Base-by-base conservation (phyloP, 805 yeast genomes). In the Ogataea henricii region DNA sequence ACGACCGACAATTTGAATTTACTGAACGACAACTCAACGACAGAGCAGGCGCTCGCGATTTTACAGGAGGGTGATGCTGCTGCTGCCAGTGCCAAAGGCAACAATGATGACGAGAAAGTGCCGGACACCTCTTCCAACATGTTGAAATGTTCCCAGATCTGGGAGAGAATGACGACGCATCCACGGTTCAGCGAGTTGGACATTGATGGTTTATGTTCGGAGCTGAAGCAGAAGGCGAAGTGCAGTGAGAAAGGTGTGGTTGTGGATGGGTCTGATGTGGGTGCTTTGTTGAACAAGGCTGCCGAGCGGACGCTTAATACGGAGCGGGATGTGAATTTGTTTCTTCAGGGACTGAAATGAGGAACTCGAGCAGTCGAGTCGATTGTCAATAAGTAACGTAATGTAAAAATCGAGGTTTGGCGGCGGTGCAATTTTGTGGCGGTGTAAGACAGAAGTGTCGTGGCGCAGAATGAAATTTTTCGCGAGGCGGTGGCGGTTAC, bases 121-220 rank as follows among this genome's bases (percentile, higher is more conserved):
- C 96, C 96, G 5, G 79, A 85, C 4, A 85, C 81, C 7, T 85
- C 82, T 48, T 69, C 67, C 14, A 73, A 78, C 12, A 64, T 81
- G 56, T 69, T 87, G 68, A 82, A 81, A 61, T 94, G 99, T 67
- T 81, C 96, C 0, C 97, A 90, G 57, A 85, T 92, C 13, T 94
- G 99, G 99, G 98, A 92, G 67, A 79, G 98, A 62, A 86, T 94
- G 32, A 87, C 97, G 1, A 69, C 94, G 18, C 98, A 94, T 73
- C 98, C 99, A 27, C 82, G 86, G 63, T 94, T 91, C 67, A 82
- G 94, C 4, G 97, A 91, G 50, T 75, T 94, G 45, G 99, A 94
- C 66, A 91, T 94, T 55, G 97, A 92, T 63, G 95, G 96, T 2
- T 77, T 94, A 64, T 94, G 99, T 76, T 64, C 71, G 37, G 99